Conservation (phyloP, 345 rosid genomes). For the Citrus unshiu region DNA sequence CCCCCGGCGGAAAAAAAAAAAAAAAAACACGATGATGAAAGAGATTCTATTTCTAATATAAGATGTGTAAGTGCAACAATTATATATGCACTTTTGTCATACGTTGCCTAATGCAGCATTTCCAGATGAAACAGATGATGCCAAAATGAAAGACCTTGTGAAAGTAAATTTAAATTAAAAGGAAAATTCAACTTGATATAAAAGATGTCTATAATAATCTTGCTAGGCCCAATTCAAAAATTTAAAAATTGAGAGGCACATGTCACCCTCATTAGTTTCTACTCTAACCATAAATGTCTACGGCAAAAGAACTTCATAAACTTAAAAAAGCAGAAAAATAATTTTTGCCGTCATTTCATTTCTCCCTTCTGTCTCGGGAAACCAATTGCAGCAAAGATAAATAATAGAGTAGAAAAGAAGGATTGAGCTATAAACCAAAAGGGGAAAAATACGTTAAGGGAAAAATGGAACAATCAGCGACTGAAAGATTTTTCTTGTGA, state of each 20-base stretch:
- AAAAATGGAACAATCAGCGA: not conserved
- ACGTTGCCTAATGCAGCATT: too few species aligned
- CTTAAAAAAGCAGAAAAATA: not conserved
- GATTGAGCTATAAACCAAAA: not conserved
- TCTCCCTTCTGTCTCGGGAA: not conserved
- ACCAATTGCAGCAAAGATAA: not conserved
- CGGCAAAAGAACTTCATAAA: not conserved
- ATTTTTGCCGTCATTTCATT: not conserved
- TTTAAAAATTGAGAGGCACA: not conserved
- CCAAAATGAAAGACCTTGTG: not conserved
- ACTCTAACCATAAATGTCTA: not conserved
- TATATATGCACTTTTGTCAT: not conserved
- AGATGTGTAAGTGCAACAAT: not conserved
- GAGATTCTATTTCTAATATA: not conserved
- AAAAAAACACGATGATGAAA: not conserved
- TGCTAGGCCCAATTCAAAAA: not conserved
- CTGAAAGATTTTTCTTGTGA: not conserved
- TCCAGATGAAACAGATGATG: not conserved
- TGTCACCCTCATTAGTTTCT: not conserved
- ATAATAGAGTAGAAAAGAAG: not conserved
- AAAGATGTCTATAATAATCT: not conserved
- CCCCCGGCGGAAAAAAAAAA: too few species aligned
- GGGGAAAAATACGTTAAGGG: not conserved
- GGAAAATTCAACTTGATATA: not conserved
- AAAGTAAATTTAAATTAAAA: too few species aligned